Base-by-base conservation (phyloP, 2,329 filamentous ascomycete species). In the Calonectria pseudoturangicola region DNA sequence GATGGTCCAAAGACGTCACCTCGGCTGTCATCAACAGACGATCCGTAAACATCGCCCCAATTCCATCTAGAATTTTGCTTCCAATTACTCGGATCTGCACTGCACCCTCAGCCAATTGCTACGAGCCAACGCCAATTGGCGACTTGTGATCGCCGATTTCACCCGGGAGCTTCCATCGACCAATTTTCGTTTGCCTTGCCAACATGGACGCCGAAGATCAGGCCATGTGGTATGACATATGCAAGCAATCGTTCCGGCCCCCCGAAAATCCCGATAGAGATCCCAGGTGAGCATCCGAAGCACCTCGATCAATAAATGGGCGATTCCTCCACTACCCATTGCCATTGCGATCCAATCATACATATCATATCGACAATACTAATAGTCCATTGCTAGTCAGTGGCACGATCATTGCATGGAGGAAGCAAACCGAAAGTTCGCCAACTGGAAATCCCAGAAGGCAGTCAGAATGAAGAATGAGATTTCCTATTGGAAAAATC, bases 371-470 rank as follows among this genome's bases (percentile, higher is more conserved):
- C 30, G 9, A 25, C n/a, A 15, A n/a, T 2, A 36, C 54, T 58
- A 58, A 58, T n/a, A 12, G 9, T 39, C 12, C 4, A 21, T 39
- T 36, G n/a, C 54, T 25, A 58, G 54, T 21, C 54, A 25, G 30
- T 58, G 54, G 54, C 54, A 58, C n/a, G 54, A 58, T 39, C 21
- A 25, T 36, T 58, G 54, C 21, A 58, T 58, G 54, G 54, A 58
- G n/a, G 54, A 58, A 21, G 54, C 54, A 39, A 58, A 58, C 54
- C 12, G 54, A 58, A 58, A 33, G 36, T 58, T 58, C 30, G 54
- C 54, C 10, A 58, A 58, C 30, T 58, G 54, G 54, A 58, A 58
- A 36, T 58, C 54, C n/a, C 54, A 58, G 54, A 58, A 58, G 54
- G 54, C 54, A 33, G 36, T 25, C 12, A n/a, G 30, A 58, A 39